Evolutionary conservation across 441 rosid species (phyloP).

Genomic region (Gossypium schwendimanii): DNA sequence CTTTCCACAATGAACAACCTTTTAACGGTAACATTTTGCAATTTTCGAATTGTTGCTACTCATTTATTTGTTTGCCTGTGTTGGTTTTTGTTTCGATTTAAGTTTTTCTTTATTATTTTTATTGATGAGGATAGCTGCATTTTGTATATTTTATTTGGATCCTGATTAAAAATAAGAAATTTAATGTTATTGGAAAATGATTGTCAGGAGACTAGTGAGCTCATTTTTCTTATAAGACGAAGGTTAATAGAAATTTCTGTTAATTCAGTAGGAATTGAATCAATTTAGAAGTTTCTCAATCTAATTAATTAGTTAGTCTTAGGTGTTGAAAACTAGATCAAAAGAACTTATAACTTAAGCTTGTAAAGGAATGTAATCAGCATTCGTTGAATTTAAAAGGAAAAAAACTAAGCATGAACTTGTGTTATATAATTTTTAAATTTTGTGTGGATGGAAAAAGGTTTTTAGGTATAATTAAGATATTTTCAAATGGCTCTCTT

Average conservation of each 20-base stretch:
- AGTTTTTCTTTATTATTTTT: not conserved
- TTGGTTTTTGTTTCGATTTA: slow-evolving; percentile 24
- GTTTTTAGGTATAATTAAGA: not conserved
- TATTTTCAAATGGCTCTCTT: not conserved
- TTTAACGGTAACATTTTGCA: slow-evolving; percentile 42
- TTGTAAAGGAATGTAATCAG: not conserved
- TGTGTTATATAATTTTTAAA: not conserved
- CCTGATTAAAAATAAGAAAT: not conserved
- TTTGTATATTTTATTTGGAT: slow-evolving; percentile 12
- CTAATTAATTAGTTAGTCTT: not conserved
- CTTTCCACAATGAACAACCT: slow-evolving; percentile 75
- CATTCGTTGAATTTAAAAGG: not conserved
- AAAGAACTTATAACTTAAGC: not conserved
- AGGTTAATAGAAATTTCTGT: not conserved
- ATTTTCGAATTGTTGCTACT: not conserved
- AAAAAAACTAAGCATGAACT: not conserved
- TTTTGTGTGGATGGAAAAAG: not conserved
- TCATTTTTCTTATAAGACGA: not conserved
- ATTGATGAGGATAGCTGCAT: slow-evolving; percentile 12
- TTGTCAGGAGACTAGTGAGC: not conserved
- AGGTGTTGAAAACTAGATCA: not conserved
- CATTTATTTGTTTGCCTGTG: slow-evolving; percentile 11
- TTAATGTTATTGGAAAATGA: not conserved
- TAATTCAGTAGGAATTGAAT: not conserved
- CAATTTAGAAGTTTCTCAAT: not conserved